Evolutionary conservation across 192 early-diverging fungal genomes (phyloP).

Genomic region (Gamsiella multidivaricata): DNA sequence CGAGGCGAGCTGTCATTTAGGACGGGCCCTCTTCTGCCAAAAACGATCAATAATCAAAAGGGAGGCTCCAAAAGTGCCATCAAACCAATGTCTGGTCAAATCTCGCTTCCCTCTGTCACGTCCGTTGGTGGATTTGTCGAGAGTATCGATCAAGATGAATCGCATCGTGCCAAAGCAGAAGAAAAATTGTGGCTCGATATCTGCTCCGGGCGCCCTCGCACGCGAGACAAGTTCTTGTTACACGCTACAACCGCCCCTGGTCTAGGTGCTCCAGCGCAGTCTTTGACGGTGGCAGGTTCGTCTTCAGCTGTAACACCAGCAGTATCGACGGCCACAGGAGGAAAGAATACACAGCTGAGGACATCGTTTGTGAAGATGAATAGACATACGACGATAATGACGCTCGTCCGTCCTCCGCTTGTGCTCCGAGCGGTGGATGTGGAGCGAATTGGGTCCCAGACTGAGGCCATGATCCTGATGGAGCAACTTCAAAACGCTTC

Average conservation of each 20-base stretch:
- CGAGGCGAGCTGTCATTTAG: slow-evolving; percentile 27
- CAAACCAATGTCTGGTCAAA: too few species aligned
- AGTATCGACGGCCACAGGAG: background rate
- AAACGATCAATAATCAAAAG: too few species aligned
- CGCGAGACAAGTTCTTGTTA: slow-evolving; percentile 6
- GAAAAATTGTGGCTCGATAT: slow-evolving; percentile 28
- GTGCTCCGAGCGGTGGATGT: slow-evolving; percentile 11
- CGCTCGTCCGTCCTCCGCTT: slow-evolving; percentile 13
- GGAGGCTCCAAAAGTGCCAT: background rate
- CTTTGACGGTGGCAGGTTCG: background rate
- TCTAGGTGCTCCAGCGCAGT: background rate
- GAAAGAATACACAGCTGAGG: slow-evolving; percentile 1
- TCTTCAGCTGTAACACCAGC: background rate
- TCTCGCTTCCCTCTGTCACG: too few species aligned
- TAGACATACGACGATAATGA: slow-evolving; percentile 7
- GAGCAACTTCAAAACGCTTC: too few species aligned
- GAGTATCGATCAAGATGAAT: slow-evolving; percentile 6
- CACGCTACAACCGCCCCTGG: background rate
- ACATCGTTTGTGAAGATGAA: slow-evolving; percentile 4
- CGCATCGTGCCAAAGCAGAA: slow-evolving; percentile 18
- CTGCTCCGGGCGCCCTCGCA: background rate
- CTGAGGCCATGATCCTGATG: slow-evolving; percentile 22
- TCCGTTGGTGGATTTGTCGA: slow-evolving; percentile 8
- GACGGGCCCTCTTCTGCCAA: background rate
- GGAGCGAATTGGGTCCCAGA: slow-evolving; percentile 14